Conservation (phyloP, 2,329 filamentous ascomycete species). For the Ophiostoma sp. region DNA sequence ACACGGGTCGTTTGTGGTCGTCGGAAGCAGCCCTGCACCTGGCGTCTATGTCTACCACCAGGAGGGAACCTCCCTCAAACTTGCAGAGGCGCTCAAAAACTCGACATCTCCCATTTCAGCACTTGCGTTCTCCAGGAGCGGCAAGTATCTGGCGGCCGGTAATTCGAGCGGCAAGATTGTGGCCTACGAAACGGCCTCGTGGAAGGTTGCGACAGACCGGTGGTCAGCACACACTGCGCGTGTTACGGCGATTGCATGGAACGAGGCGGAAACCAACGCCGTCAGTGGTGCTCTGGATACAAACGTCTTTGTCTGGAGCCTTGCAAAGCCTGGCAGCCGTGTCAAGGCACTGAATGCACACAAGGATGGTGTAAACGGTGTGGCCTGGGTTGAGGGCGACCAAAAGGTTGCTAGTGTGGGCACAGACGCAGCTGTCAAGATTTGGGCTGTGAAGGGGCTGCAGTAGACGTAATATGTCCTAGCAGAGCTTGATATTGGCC, state of each 20-base stretch:
- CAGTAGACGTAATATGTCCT: constrained; percentile 31
- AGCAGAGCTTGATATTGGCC: no score
- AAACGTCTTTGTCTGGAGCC: constrained; percentile 86
- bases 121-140: constrained; percentile 75
- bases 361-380: constrained; percentile 89
- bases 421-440: constrained; percentile 83
- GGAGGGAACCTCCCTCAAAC: constrained; percentile 51
- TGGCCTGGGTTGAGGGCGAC: constrained; percentile 65
- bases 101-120: constrained; percentile 68
- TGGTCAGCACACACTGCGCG: constrained; percentile 58
- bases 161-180: constrained; percentile 82
- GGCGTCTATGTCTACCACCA: constrained; percentile 72
- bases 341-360: constrained; percentile 84
- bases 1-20: constrained; percentile 60
- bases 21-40: constrained; percentile 60
- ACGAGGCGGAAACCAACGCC: constrained; percentile 67
- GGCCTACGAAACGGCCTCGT: constrained; percentile 59
- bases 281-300: constrained; percentile 85
- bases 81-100: constrained; percentile 55
- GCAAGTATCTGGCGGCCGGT: constrained; percentile 73
- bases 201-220: constrained; percentile 71
- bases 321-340: constrained; percentile 74
- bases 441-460: constrained; percentile 66
- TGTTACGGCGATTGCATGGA: constrained; percentile 65
- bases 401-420: constrained; percentile 71